Base-by-base conservation (phyloP, 805 yeast species). In the Lipomyces chichibuensis region DNA sequence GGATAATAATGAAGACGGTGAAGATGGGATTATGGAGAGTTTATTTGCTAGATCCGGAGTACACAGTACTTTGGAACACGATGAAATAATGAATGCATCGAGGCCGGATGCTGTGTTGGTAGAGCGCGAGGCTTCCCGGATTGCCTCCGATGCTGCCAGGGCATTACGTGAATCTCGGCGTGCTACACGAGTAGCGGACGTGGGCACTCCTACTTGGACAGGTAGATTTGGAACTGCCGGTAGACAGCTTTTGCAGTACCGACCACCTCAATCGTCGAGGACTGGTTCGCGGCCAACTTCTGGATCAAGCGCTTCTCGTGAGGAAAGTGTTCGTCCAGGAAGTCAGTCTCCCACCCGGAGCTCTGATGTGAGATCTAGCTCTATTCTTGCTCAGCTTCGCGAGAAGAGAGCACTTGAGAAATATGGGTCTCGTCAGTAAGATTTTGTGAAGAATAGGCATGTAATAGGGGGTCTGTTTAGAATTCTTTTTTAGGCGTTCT, bases 201-300 rank as follows among this genome's bases (percentile, higher is more conserved):
- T 93, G 37, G 97, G 97, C 3, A 87, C 89, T 0, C 98, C 98
- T 0, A 94, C 99, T 0, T 95, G 98, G 96, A 94, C 99, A 0
- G 99, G 99, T 0, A 85, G 85, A 71, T 91, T 88, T 81, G 99
- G 99, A 0, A 77, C 80, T 23, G 71, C 74, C 6, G 71, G 71
- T 3, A 65, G 66, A 46, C 43, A 55, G 53, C 23, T 70, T 27
- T 43, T 43, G 20, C 49, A 5, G 23, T n/a, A n/a, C 25, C 49
- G 8, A 17, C 6, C 37, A 49, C 53, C 65, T 73, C n/a, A 13
- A n/a, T 25, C 33, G 35, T 23, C 51, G 20, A 35, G n/a, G 25
- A 7, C 59, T 14, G 20, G n/a, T 17, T 32, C 54, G 17, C 27
- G 8, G 43, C 32, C 29, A 14, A 35, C n/a, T 14, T n/a, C 32